Base-by-base conservation (phyloP, 1,284 basidiomycete genomes). In the Coniferiporia weirii region DNA sequence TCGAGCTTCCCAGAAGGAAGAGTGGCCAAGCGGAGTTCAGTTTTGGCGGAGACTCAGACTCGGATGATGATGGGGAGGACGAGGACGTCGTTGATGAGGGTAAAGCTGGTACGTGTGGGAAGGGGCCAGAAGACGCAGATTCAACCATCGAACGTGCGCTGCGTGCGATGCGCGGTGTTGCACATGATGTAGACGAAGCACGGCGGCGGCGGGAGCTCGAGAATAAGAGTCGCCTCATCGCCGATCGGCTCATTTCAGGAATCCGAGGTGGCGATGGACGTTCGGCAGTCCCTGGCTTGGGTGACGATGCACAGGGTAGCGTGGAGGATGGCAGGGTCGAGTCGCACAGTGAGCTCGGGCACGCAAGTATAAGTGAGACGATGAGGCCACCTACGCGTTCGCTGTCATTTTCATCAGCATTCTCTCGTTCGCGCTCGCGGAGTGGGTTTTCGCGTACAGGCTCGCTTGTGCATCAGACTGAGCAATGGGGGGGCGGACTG, bases 221-320 rank as follows among this genome's bases (percentile, higher is more conserved):
- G 57, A 77, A 81, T 55, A 87, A 88, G 71, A 87, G 87, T 9
- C 79, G 81, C 17, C 78, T 88, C 52, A 86, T 93, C 60, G 70
- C 80, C 22, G 84, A 85, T 22, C 81, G 91, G n/a, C 81, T 93
- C 32, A 69, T 75, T 63, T 43, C 68, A 52, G 69, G 74, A 57
- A 64, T 46, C 6, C 54, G 67, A 2, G 70, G 69, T 62, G 54
- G 40, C 17, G 44, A 34, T 17, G 48, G 46, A 4, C 15, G 27
- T n/a, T 27, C 35, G 32, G 36, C 20, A 27, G 27, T 27, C 27
- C 27, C 5, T 27, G 27, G 27, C 27, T 27, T 27, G 27, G 20
- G n/a, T n/a, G 56, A 50, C 7, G 56, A 57, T 13, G 56, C 44
- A 27, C 44, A 54, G 5, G 46, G 20, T 6, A 60, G 45, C 45